These are phyloP conservation scores for Paramecium octaurelia DNA, from an alignment of 73 alveolate species.

Conservation along the genomic window DNA sequence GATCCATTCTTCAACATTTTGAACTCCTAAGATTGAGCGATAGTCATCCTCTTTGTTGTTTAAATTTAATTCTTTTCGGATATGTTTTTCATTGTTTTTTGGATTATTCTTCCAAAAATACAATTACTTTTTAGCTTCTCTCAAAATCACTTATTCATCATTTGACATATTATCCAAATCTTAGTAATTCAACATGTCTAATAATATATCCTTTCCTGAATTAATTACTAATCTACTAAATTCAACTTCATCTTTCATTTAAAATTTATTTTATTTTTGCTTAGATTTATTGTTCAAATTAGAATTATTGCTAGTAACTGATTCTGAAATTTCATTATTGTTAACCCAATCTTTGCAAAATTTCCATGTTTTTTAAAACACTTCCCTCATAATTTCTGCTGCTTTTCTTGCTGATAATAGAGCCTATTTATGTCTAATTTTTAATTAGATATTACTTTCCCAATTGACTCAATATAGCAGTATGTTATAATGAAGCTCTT, in stretches of 20 bases:
- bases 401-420: not conserved
- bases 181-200: constrained; percentile 21
- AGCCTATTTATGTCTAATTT: not conserved
- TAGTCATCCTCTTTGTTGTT: constrained; percentile 2
- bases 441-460: not conserved
- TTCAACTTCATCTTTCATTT: constrained; percentile 48
- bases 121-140: constrained; percentile 45
- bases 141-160: not conserved
- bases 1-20: constrained; percentile 50
- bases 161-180: constrained; percentile 35
- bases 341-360: not conserved
- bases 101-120: constrained; percentile 58
- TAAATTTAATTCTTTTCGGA: constrained; percentile 40
- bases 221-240: constrained; percentile 31
- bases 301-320: not conserved
- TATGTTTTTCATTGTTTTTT: constrained; percentile 43
- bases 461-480: not conserved
- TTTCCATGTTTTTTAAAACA: not conserved
- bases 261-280: not conserved
- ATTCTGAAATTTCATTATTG: not conserved
- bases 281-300: not conserved
- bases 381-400: not conserved
- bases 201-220: not conserved
- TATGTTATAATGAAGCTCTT: not conserved
- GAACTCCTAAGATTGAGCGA: constrained; percentile 48